Evolutionary conservation across 2,329 filamentous ascomycete genomes (phyloP).

Genomic region (Aspergillus latus): DNA sequence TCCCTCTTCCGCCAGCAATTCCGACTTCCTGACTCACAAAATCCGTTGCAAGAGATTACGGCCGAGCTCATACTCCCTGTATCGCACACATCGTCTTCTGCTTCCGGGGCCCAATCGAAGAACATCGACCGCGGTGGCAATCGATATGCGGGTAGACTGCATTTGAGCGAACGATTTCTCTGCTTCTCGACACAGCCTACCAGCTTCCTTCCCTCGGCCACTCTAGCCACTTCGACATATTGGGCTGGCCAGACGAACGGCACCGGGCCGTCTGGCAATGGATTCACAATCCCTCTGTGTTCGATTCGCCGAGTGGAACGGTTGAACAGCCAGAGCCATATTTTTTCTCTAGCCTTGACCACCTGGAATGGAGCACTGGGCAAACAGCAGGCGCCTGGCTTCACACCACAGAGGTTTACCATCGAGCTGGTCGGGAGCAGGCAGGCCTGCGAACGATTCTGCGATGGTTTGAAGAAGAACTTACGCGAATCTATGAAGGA

Average conservation of each 20-base stretch:
- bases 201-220: constrained; percentile 80
- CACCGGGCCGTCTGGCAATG: constrained; percentile 88
- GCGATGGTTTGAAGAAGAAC: constrained; percentile 89
- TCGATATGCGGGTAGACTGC: constrained; percentile 88
- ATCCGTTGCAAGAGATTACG: constrained; percentile 91
- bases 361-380: constrained; percentile 77
- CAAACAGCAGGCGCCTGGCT: constrained; percentile 57
- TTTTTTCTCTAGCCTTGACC: constrained; percentile 90
- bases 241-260: constrained; percentile 94
- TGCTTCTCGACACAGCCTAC: constrained; percentile 95
- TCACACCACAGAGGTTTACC: constrained; percentile 81
- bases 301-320: constrained; percentile 89
- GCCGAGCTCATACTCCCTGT: constrained; percentile 88
- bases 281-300: constrained; percentile 90
- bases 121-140: constrained; percentile 65
- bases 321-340: constrained; percentile 85
- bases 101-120: constrained; percentile 56
- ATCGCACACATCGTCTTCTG: constrained; percentile 55
- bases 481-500: constrained; percentile 83
- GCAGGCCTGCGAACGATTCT: constrained; percentile 90
- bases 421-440: constrained; percentile 87
- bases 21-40: constrained; percentile 87
- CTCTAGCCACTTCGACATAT: constrained; percentile 72
- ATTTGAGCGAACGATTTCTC: constrained; percentile 90
- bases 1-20: constrained; percentile 95